These are phyloP conservation scores for Zygotorulaspora mrakii DNA, from an alignment of 1,139 yeast species.

Conservation along the genomic window DNA sequence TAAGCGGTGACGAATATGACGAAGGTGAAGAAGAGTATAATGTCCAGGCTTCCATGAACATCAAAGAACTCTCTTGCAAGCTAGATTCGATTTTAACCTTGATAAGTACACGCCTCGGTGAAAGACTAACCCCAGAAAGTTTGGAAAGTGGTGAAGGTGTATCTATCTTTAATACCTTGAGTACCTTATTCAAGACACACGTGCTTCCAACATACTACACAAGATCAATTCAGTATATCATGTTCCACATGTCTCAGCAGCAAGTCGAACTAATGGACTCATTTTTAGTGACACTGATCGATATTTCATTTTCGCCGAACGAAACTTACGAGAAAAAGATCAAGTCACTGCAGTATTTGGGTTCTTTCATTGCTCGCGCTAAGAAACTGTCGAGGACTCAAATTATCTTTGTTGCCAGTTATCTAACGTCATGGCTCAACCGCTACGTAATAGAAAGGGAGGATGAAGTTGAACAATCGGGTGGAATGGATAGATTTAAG, in stretches of 20 bases:
- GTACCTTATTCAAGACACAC: conserved; percentile 74
- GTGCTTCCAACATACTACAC: conserved; percentile 91
- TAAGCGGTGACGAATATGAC: conserved; percentile 34
- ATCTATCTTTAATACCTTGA: conserved; percentile 68
- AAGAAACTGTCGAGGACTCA: conserved; percentile 66
- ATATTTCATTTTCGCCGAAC: conserved; percentile 66
- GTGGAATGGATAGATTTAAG: conserved; percentile 77
- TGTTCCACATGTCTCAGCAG: conserved; percentile 78
- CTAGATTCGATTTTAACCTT: conserved; percentile 63
- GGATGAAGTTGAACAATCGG: conserved; percentile 63
- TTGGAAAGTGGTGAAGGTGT: conserved; percentile 63
- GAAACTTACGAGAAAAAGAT: conserved; percentile 73
- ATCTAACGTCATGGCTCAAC: conserved; percentile 77
- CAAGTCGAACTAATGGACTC: conserved; percentile 83
- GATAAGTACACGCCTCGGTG: conserved; percentile 50
- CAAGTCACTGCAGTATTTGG: conserved; percentile 86
- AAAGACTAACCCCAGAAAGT: conserved; percentile 50
- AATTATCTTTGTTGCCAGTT: conserved; percentile 71
- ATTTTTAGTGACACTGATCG: conserved; percentile 75
- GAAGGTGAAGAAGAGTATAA: conserved; percentile 45
- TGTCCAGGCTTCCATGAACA: conserved; percentile 50
- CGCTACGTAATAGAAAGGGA: conserved; percentile 81
- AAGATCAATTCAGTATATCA: conserved; percentile 77
- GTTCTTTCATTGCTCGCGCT: conserved; percentile 90
- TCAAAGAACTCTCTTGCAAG: conserved; percentile 57